Base-by-base conservation (phyloP, 495 filamentous ascomycete genomes). In the Neurospora sp. region DNA sequence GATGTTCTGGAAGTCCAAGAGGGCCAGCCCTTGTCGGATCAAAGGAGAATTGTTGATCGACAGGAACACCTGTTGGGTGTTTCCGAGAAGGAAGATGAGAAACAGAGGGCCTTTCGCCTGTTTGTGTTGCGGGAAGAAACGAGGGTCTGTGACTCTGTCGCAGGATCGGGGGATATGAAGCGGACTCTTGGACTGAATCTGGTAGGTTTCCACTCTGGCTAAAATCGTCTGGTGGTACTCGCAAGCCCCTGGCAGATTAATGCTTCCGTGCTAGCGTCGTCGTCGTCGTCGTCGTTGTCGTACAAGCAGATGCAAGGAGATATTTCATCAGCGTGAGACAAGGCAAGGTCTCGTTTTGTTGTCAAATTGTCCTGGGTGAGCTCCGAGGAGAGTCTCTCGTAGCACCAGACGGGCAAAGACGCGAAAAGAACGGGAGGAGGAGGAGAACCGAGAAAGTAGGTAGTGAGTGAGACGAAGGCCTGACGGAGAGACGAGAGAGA, bases 11-110 rank as follows among this genome's bases (percentile, higher is more conserved):
- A 76, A 78, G 53, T n/a, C 65, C 4, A 31, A 20, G 78, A 80
- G 80, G 78, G 73, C 78, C 80, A 74, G 80, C 78, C 78, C 76
- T 77, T 72, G 73, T 68, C 53, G 39, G 65, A 71, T 72, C 65
- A 69, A 59, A 47, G 42, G 65, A 73, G 42, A 40, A 76, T 35
- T 41, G 12, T 39, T 68, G 80, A 81, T 81, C 77, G 75, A 76
- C 80, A 61, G 76, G 76, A 80, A 80, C 75, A 73, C 73, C 72
- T 16, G 39, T 68, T 40, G 47, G 38, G 39, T 74, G 78, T 79
- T 80, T 78, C 78, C 39, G 59, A 70, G 12, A 68, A 70, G 27
- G 27, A 18, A 65, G 53, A 75, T 71, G 72, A 73, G 73, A 74
- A 73, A 73, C 71, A 71, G 72, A 70, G 41, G 61, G 71, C 68